phyloP scores from a whole-genome alignment of 345 rosid genomes.

The Draba incana region DNA sequence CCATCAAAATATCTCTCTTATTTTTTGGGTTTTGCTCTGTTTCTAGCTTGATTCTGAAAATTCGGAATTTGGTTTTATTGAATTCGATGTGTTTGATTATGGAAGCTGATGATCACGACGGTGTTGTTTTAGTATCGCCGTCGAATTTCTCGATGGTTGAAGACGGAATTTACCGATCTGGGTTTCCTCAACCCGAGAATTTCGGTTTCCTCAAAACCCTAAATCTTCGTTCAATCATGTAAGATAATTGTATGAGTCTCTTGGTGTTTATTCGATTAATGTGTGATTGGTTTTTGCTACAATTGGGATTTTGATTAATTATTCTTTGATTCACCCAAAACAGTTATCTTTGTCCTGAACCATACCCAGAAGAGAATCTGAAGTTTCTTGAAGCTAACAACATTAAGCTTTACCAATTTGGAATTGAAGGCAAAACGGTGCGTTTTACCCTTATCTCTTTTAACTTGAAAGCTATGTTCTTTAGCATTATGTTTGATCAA shows the following conservation, averaged over 20 bases:
- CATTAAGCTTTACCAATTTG: constrained; percentile 74
- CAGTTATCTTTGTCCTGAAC: constrained; percentile 87
- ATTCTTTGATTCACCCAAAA: constrained; percentile 6
- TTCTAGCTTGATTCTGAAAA: not conserved
- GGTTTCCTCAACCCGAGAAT: constrained; percentile 62
- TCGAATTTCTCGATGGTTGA: constrained; percentile 83
- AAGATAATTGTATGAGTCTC: constrained; percentile 9
- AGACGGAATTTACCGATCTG: constrained; percentile 75
- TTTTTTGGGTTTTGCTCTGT: constrained; percentile 18
- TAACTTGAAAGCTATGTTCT: not conserved
- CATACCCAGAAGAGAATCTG: constrained; percentile 75
- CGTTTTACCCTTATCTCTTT: not conserved
- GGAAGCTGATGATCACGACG: constrained; percentile 38
- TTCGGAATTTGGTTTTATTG: not conserved
- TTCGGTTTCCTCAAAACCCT: constrained; percentile 65
- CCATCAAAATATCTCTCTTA: constrained; percentile 8
- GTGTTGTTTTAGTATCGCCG: constrained; percentile 51
- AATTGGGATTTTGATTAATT: not conserved
- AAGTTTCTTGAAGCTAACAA: constrained; percentile 59
- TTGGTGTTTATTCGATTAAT: not conserved
- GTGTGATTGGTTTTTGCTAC: not conserved
- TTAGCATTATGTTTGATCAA: not conserved
- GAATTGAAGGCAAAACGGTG: constrained; percentile 82
- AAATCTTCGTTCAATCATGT: constrained; percentile 82
- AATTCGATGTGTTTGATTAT: constrained; percentile 46